Evolutionary conservation across 331 rosid species (phyloP), one percentile per base, ranked within the genome.

Genomic region (Quercus lobata): DNA sequence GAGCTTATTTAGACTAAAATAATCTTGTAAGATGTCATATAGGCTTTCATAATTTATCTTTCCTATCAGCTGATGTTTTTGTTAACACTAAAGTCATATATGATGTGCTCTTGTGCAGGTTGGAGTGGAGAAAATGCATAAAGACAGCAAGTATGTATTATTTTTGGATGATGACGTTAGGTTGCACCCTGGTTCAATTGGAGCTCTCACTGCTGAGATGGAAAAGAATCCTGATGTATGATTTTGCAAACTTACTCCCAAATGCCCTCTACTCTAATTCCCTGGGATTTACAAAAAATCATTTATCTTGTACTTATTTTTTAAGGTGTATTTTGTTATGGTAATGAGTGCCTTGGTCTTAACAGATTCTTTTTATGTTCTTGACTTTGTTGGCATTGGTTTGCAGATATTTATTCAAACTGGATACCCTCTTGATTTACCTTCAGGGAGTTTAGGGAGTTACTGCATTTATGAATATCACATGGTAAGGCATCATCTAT

Each of bases 371-470:
- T 71, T 72, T 3, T 73, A 3, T 73, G 69, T 27, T 74, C 77
- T 65, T 69, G 73, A 83, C 79, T 68, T 75, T 81, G 73, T 80
- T 80, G 44, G 61, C 81, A 73, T 53, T 88, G 73, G 41, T 57
- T 35, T 81, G 82, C 95, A 96, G 99, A 93, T 96, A 92, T 96
- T 96, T 79, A 96, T 96, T 84, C 99, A 96, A 92, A 96, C 99
- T 68, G 99, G 99, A 79, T 96, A 93, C 84, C 99, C 99, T 81
- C 97, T 96, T 70, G 99, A 96, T 85, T 80, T 96, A 75, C 99
- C 99, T 78, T 96, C 99, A 5, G 99, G 99, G 83, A 96, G 97
- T 87, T 85, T 96, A 76, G 99, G 99, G 71, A 96, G 99, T 84
- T 96, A 96, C 72, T 96, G 99, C 88, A 96, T 96, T 60, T 96